Evolutionary conservation across 805 yeast species (phyloP).

Genomic region (Yarrowia sp.): DNA sequence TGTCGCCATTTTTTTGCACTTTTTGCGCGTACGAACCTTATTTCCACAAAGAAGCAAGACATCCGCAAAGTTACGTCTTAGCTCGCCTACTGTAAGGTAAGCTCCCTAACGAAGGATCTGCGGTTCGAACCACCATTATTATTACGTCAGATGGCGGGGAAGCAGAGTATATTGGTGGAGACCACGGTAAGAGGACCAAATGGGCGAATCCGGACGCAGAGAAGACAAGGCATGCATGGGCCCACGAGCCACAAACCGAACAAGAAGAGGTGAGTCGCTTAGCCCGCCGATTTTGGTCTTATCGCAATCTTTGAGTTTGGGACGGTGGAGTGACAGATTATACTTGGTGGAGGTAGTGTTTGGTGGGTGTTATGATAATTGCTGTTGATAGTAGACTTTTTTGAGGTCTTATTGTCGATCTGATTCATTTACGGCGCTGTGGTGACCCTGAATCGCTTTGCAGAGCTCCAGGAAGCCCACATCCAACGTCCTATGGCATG

Average conservation of each 20-base stretch:
- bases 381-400: too few species aligned
- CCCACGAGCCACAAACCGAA: too few species aligned
- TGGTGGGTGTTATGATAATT: too few species aligned
- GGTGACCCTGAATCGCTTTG: too few species aligned
- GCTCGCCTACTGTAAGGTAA: too few species aligned
- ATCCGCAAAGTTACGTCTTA: constrained; percentile 23
- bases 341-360: too few species aligned
- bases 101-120: neutral
- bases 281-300: constrained; percentile 6
- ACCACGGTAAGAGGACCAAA: too few species aligned
- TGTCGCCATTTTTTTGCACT: constrained; percentile 22
- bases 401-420: too few species aligned
- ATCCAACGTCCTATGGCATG: neutral
- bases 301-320: neutral
- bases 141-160: constrained; percentile 19
- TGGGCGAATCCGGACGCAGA: neutral
- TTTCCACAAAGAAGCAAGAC: neutral
- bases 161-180: neutral
- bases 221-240: neutral
- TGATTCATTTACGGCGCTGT: too few species aligned
- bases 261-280: constrained; percentile 4
- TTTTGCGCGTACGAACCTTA: neutral
- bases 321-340: neutral
- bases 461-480: too few species aligned
- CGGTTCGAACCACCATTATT: neutral